Percentiles rank a stretch among this genome's conserved stretches.
These are phyloP conservation scores for Penicillium robsamsonii DNA, from an alignment of 495 filamentous ascomycete genomes.

Conservation along the genomic window DNA sequence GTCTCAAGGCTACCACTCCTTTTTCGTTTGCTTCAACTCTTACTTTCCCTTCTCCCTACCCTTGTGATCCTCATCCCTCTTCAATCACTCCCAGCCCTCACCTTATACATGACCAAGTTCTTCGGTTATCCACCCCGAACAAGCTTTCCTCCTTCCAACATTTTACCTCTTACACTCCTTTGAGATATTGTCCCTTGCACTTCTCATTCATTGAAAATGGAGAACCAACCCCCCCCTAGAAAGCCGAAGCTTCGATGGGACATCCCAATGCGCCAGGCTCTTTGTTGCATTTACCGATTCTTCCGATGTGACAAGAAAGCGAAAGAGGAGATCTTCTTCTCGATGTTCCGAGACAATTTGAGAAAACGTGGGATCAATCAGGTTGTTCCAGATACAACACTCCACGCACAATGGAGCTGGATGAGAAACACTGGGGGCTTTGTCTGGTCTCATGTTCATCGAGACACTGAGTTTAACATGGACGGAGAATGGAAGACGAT, in stretches of 20 bases:
- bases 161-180: neutral
- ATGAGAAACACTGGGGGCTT: conserved; percentile 15
- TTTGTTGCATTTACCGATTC: conserved; percentile 33
- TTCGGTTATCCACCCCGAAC: too few relatives aligned
- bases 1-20: neutral
- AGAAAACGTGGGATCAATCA: conserved; percentile 19
- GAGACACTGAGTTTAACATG: conserved; percentile 16
- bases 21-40: neutral
- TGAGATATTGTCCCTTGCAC: neutral
- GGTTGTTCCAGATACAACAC: conserved; percentile 2
- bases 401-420: conserved; percentile 27
- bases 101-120: neutral
- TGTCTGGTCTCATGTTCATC: conserved; percentile 30
- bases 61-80: neutral
- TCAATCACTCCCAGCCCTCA: neutral
- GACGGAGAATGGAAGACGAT: conserved; percentile 20
- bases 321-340: conserved; percentile 26
- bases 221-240: neutral
- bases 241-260: conserved; percentile 22
- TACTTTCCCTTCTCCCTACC: neutral
- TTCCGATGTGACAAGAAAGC: conserved; percentile 13
- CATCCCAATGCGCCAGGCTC: conserved; percentile 17
- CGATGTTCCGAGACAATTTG: conserved; percentile 20
- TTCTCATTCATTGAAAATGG: neutral
- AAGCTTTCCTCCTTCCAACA: neutral